Evolutionary conservation across 2,329 filamentous ascomycete species (phyloP).

Genomic region (Malbranchea cinnamomea): DNA sequence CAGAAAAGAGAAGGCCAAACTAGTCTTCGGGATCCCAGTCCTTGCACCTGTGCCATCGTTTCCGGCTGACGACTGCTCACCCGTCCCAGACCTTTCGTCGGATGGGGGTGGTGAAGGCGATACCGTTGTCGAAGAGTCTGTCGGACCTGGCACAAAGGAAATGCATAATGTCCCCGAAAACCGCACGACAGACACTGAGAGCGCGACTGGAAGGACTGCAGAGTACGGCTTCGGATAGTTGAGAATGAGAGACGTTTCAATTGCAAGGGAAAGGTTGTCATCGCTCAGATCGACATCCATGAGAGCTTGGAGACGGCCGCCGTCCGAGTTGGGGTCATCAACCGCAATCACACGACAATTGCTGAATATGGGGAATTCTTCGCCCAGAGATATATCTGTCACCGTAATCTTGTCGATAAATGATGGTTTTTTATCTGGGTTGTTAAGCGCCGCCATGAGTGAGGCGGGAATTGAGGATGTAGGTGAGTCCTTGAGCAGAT

Average conservation of each 20-base stretch:
- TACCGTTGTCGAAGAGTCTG: conserved; percentile 5
- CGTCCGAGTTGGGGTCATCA: conserved; percentile 39
- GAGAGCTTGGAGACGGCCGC: conserved; percentile 71
- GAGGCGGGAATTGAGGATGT: conserved; percentile 57
- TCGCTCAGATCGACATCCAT: conserved; percentile 94
- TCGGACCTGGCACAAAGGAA: conserved; percentile 64
- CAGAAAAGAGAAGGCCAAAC: conserved; percentile 80
- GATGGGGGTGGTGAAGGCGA: conserved; percentile 14
- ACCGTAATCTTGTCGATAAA: conserved; percentile 90
- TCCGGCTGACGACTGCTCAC: neutral
- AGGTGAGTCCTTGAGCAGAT: conserved; percentile 55
- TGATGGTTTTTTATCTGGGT: conserved; percentile 70
- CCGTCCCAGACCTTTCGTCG: conserved; percentile 7
- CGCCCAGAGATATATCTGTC: conserved; percentile 82
- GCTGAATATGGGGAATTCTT: conserved; percentile 97
- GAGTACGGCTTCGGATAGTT: conserved; percentile 88
- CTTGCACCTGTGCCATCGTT: conserved; percentile 12
- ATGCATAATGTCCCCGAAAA: conserved; percentile 92
- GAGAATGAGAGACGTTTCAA: conserved; percentile 85
- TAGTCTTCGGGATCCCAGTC: conserved; percentile 54
- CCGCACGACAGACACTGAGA: conserved; percentile 79
- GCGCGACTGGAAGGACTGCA: conserved; percentile 77
- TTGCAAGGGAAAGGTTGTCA: conserved; percentile 79
- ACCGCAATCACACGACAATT: conserved; percentile 94
- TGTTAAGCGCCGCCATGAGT: conserved; percentile 73